phyloP scores from a whole-genome alignment of 805 yeast species.

The Kodamaea jinghongensis region DNA sequence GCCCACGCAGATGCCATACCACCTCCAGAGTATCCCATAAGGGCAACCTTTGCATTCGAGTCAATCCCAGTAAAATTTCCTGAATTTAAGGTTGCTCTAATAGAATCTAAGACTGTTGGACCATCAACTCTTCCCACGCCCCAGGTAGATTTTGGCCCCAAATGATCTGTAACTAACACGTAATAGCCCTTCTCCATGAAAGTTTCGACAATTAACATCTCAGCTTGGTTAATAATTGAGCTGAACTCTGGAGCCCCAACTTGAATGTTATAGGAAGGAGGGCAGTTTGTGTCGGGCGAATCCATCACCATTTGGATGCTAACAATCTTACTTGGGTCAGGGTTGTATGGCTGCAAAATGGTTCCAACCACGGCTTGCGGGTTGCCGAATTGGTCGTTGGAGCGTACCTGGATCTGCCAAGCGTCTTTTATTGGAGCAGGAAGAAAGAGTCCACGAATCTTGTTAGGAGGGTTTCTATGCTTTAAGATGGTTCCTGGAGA shows the following conservation, averaged over 20 bases:
- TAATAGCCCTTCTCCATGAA: slow-evolving; percentile 28
- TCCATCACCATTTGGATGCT: slow-evolving; percentile 22
- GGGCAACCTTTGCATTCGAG: slow-evolving; percentile 17
- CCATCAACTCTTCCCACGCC: slow-evolving; percentile 32
- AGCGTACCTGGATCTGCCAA: slow-evolving; percentile 21
- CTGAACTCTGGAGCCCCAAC: slow-evolving; percentile 12
- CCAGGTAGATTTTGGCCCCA: slow-evolving; percentile 31
- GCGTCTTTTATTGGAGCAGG: slow-evolving; percentile 16
- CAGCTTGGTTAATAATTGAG: slow-evolving; percentile 15
- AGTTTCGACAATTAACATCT: slow-evolving; percentile 12
- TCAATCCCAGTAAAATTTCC: slow-evolving; percentile 19
- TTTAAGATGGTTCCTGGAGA: slow-evolving; percentile 25
- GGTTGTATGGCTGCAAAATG: slow-evolving; percentile 20
- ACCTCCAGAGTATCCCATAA: slow-evolving; percentile 43
- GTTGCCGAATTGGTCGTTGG: slow-evolving; percentile 18
- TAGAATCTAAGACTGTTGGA: slow-evolving; percentile 27
- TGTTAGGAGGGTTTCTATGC: slow-evolving; percentile 19
- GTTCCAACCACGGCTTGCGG: slow-evolving; percentile 23
- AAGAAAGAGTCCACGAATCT: slow-evolving; percentile 15
- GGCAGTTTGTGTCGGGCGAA: slow-evolving; percentile 17
- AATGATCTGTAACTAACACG: slow-evolving; percentile 34
- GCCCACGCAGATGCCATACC: slow-evolving; percentile 39
- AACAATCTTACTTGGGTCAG: slow-evolving; percentile 21
- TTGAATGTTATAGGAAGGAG: slow-evolving; percentile 20
- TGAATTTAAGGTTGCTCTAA: slow-evolving; percentile 25